A percentile compares a stretch with the other conserved stretches of the same genome.
These are phyloP conservation scores for Sugiyamaella mastotermitis DNA, from an alignment of 805 yeast genomes.

Conservation along the genomic window DNA sequence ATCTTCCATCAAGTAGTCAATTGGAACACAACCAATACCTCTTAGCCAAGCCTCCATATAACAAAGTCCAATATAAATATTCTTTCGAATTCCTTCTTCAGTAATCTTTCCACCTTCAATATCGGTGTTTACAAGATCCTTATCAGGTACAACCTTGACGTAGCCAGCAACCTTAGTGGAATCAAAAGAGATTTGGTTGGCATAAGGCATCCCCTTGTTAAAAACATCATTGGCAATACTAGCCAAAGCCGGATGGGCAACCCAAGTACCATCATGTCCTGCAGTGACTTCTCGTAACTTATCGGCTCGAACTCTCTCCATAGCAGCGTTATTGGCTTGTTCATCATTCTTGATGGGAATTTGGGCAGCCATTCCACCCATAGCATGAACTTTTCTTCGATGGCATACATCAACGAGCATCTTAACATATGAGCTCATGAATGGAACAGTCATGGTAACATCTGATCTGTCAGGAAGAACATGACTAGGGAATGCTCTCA, in stretches of 20 bases:
- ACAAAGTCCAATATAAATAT: slow-evolving; percentile 57
- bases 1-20: slow-evolving; percentile 71
- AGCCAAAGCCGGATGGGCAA: slow-evolving; percentile 70
- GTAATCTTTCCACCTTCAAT: slow-evolving; percentile 56
- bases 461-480: slow-evolving; percentile 64
- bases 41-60: slow-evolving; percentile 73
- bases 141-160: slow-evolving; percentile 46
- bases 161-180: too few relatives aligned
- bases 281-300: slow-evolving; percentile 61
- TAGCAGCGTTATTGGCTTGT: slow-evolving; percentile 53
- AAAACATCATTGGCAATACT: slow-evolving; percentile 59
- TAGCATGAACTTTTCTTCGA: slow-evolving; percentile 66
- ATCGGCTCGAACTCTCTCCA: slow-evolving; percentile 63
- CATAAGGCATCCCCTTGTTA: slow-evolving; percentile 70
- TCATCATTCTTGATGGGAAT: slow-evolving; percentile 64
- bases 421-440: slow-evolving; percentile 62
- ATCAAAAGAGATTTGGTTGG: slow-evolving; percentile 69
- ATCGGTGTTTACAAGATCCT: slow-evolving; percentile 55
- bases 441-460: slow-evolving; percentile 64
- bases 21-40: slow-evolving; percentile 67
- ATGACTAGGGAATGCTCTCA: slow-evolving; percentile 56
- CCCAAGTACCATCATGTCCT: slow-evolving; percentile 76
- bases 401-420: slow-evolving; percentile 64
- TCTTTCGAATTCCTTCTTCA: slow-evolving; percentile 60
- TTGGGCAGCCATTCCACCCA: slow-evolving; percentile 79